A percentile compares a stretch with the other conserved stretches of the same genome.
These are phyloP conservation scores for Candida yuanshanica DNA, from an alignment of 805 yeast species.

Conservation along the genomic window DNA sequence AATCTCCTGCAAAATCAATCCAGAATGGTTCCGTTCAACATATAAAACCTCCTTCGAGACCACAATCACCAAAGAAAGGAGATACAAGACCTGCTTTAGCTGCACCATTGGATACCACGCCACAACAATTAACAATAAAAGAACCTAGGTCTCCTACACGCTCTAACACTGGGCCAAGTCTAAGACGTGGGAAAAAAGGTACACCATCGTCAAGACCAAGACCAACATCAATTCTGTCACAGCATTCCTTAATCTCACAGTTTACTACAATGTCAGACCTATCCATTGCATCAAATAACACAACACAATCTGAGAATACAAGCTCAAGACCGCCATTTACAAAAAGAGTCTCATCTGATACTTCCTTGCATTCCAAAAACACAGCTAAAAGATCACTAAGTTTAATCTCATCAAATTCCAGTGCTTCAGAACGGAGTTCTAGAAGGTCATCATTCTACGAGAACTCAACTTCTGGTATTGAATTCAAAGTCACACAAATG, in stretches of 20 bases:
- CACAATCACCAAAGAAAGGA: background rate
- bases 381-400: constrained; percentile 29
- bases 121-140: constrained; percentile 25
- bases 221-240: constrained; percentile 48
- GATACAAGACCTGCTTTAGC: background rate
- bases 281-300: constrained; percentile 26
- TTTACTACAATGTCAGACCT: constrained; percentile 47
- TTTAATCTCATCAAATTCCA: constrained; percentile 32
- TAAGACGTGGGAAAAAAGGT: background rate
- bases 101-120: background rate
- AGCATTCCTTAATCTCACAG: constrained; percentile 42
- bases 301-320: constrained; percentile 9
- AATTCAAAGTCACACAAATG: constrained; percentile 6
- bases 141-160: constrained; percentile 26
- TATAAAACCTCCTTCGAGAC: background rate
- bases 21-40: background rate
- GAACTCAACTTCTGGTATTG: constrained; percentile 11
- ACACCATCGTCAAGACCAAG: constrained; percentile 22
- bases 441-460: constrained; percentile 36
- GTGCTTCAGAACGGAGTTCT: constrained; percentile 34
- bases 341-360: constrained; percentile 19
- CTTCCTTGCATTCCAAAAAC: constrained; percentile 16
- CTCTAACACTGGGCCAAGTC: constrained; percentile 2
- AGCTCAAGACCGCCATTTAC: constrained; percentile 16
- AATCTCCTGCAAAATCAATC: background rate